These are phyloP conservation scores for Tricholomella constricta DNA, from an alignment of 768 basidiomycete species.

Conservation along the genomic window DNA sequence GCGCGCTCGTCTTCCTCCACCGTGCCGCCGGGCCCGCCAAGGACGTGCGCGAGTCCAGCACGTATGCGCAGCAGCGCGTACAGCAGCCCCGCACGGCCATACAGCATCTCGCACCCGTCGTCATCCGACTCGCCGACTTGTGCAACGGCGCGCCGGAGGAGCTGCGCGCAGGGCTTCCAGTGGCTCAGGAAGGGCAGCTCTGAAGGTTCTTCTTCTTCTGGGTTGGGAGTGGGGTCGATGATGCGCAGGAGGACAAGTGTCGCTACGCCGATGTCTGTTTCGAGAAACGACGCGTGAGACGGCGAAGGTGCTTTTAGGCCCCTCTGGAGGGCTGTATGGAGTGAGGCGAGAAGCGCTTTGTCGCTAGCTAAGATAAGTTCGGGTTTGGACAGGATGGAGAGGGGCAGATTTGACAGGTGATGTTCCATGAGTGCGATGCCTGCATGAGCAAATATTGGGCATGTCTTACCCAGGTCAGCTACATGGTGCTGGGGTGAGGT, in stretches of 20 bases:
- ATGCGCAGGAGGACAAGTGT: slow-evolving; percentile 36
- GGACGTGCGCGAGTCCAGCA: slow-evolving; percentile 1
- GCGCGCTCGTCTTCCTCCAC: slow-evolving; percentile 9
- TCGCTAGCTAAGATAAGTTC: not conserved
- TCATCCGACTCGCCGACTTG: slow-evolving; percentile 13
- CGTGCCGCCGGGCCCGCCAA: not conserved
- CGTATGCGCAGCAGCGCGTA: slow-evolving; percentile 54
- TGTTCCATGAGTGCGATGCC: slow-evolving; percentile 7
- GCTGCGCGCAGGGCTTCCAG: slow-evolving; percentile 22
- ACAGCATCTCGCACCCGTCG: slow-evolving; percentile 58
- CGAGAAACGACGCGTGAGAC: slow-evolving; percentile 38
- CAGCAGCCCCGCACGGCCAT: slow-evolving; percentile 59
- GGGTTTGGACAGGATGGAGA: not conserved
- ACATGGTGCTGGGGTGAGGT: not conserved
- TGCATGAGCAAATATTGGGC: not conserved
- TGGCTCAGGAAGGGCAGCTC: slow-evolving; percentile 18
- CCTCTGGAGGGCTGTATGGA: not conserved
- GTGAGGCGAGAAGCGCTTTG: slow-evolving; percentile 1
- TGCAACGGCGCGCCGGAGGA: slow-evolving; percentile 25
- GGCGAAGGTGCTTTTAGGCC: slow-evolving; percentile 4
- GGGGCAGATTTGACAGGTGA: slow-evolving; percentile 5
- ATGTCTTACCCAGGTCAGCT: not conserved
- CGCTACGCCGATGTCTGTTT: slow-evolving; percentile 41
- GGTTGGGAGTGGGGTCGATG: too few relatives aligned
- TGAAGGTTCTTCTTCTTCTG: too few relatives aligned